phyloP scores from a whole-genome alignment of 176 grass and related monocot genomes.

The Eleusine indica region DNA sequence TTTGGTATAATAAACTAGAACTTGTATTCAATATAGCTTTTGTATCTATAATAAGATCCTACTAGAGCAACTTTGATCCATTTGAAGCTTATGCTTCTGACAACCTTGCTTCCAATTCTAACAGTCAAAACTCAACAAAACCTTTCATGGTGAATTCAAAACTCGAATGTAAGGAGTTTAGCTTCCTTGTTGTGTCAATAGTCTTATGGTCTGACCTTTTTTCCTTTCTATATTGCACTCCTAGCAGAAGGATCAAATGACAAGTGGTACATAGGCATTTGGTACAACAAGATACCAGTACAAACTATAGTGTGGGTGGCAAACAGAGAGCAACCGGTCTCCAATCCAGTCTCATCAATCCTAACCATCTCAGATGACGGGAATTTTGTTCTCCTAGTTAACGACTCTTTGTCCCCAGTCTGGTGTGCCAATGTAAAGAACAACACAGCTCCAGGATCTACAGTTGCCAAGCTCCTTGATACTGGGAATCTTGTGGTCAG shows the following conservation, averaged over 20 bases:
- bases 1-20: neutral
- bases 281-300: conserved; percentile 50
- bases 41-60: neutral
- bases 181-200: neutral
- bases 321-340: conserved; percentile 46
- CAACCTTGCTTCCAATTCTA: neutral
- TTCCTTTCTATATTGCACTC: neutral
- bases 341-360: conserved; percentile 30
- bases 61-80: too few relatives aligned
- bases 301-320: conserved; percentile 53
- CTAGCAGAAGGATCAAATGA: conserved; percentile 17
- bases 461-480: conserved; percentile 28
- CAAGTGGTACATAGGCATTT: conserved; percentile 50
- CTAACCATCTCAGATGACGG: conserved; percentile 46
- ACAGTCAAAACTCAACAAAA: neutral
- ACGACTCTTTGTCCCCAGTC: neutral
- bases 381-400: conserved; percentile 27
- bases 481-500: conserved; percentile 42
- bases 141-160: neutral
- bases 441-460: neutral
- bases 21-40: too few relatives aligned
- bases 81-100: too few relatives aligned
- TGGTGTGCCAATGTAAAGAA: conserved; percentile 43
- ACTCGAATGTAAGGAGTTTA: neutral
- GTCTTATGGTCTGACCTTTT: neutral